Percentiles rank a stretch among this genome's conserved stretches.
Evolutionary conservation across 441 rosid genomes (phyloP).

Genomic region (Pelargonium myrrhifolium): DNA sequence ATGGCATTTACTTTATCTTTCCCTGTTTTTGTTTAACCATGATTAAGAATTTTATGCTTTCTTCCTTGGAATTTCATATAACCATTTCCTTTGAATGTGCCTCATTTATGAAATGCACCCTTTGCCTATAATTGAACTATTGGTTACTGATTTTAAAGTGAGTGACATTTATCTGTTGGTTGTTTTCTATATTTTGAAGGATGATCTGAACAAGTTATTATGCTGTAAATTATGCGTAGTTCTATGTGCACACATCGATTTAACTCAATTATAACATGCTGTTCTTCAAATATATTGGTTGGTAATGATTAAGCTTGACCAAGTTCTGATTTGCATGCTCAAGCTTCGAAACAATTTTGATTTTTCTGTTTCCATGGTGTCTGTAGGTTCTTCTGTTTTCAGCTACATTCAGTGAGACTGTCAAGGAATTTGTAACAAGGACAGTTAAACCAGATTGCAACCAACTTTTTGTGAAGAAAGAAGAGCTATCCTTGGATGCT

Average conservation of each 20-base stretch:
- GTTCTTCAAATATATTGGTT: background rate
- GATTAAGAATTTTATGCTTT: no score
- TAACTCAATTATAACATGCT: background rate
- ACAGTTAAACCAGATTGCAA: constrained; percentile 52
- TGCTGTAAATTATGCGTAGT: no score
- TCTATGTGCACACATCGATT: background rate
- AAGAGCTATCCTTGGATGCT: constrained; percentile 71
- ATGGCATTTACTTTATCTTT: no score
- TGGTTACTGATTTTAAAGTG: no score
- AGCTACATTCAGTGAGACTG: constrained; percentile 82
- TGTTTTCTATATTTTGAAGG: no score
- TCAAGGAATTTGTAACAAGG: constrained; percentile 69
- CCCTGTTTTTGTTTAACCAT: no score
- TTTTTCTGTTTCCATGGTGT: constrained; percentile 17
- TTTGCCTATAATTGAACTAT: no score
- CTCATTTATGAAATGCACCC: no score
- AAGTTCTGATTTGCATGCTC: background rate
- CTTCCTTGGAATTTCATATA: no score
- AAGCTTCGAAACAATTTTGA: background rate
- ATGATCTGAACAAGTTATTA: no score
- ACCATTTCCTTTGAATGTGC: no score
- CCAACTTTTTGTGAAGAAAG: constrained; percentile 80
- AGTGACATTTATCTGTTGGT: no score
- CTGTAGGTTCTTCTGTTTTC: constrained; percentile 84
- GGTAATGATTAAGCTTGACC: background rate